Evolutionary conservation across 164 flowering plant genomes (phyloP), one percentile per base, ranked within the genome.

Genomic region (Stephania yunnanensis): DNA sequence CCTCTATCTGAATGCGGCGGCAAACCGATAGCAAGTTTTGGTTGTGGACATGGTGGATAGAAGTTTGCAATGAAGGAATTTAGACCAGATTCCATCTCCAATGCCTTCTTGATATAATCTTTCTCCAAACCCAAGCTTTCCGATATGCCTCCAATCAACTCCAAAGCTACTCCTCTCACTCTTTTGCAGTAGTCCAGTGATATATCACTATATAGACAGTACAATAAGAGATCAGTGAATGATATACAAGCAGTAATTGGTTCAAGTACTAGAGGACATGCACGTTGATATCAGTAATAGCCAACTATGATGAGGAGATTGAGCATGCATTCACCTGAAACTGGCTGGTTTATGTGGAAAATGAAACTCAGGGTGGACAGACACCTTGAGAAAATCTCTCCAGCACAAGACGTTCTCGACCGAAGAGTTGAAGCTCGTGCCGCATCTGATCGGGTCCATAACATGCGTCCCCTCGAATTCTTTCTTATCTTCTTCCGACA

Each of bases 311-410:
- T 65, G 7, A 7, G 4, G 13, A 10, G 13, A 31, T 5, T 72
- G 11, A 42, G 11, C 11, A 25, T 25, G 25, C 25, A 6, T 30
- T 6, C 72, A 63, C 93, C 93, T 87, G 85, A 89, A 86, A 48
- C 75, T 78, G 0, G 75, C 0, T 1, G 95, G 94, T 52, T 83
- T 85, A 73, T 55, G 9, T 2, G 91, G 91, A 10, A 76, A 84
- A 72, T 87, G 83, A 68, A 91, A 87, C 10, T 78, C 29, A 13
- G 98, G 96, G 75, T 90, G 94, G 1, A 84, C 87, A 13, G 84
- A 42, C 7, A 87, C 71, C 82, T 88, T 91, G 31, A 93, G 80
- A 76, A 74, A 93, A 74, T 93, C 96, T 75, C 96, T 90, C 98
- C 98, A 93, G 71, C 76, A 88, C 8, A 81, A 73, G 1, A 81